Evolutionary conservation across 2,329 filamentous ascomycete species (phyloP).

Genomic region (Aspergillus sp.): DNA sequence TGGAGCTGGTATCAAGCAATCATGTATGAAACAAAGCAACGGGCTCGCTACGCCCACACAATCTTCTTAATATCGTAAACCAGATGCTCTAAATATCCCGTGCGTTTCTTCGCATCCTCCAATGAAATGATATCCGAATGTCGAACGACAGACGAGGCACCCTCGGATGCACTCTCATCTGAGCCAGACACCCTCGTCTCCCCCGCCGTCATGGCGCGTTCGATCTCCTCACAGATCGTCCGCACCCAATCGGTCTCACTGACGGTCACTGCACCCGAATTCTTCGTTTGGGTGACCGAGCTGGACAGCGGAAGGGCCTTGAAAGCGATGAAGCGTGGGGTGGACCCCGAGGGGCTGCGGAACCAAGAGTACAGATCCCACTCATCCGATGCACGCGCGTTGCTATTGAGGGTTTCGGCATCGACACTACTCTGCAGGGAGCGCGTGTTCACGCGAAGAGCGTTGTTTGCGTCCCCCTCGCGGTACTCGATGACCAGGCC

Average conservation of each 20-base stretch:
- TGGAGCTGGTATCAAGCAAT: not conserved
- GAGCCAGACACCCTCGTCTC: constrained; percentile 39
- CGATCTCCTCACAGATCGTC: constrained; percentile 73
- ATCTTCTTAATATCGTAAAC: constrained; percentile 91
- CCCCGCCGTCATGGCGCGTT: constrained; percentile 60
- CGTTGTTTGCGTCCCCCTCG: constrained; percentile 63
- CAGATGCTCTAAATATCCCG: constrained; percentile 79
- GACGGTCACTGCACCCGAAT: constrained; percentile 20
- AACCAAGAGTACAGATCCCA: constrained; percentile 46
- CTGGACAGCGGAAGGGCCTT: constrained; percentile 42
- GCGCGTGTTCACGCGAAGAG: constrained; percentile 80
- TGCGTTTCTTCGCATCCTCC: constrained; percentile 81
- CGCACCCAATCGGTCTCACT: constrained; percentile 56
- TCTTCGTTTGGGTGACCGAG: constrained; percentile 21
- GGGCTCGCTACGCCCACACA: constrained; percentile 66
- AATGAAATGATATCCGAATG: constrained; percentile 75
- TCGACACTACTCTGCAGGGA: constrained; percentile 64
- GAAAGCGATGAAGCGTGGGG: constrained; percentile 41
- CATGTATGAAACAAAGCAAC: not conserved
- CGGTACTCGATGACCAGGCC: constrained; percentile 79
- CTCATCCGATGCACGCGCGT: constrained; percentile 29
- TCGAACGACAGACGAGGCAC: constrained; percentile 41
- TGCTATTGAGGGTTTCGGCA: constrained; percentile 28
- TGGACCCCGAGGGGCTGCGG: constrained; percentile 26
- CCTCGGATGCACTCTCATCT: not conserved